phyloP scores from a whole-genome alignment of 2,329 filamentous ascomycete species.

The Diaporthe velutina region DNA sequence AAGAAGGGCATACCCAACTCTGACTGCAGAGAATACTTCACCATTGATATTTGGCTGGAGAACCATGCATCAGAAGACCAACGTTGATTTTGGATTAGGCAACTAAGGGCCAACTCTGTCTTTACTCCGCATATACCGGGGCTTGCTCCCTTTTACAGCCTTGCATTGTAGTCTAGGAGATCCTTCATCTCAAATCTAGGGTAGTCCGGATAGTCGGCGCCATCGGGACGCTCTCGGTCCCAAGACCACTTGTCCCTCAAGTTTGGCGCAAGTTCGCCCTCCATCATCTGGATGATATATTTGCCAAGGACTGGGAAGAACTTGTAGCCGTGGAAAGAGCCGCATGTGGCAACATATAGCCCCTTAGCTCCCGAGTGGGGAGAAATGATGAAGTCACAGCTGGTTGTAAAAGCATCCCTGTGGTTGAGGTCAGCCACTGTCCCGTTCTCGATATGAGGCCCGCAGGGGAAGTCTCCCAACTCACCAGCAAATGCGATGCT shows the following conservation, averaged over 20 bases:
- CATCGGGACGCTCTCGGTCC: slow-evolving; percentile 70
- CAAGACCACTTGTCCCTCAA: slow-evolving; percentile 66
- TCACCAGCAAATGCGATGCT: slow-evolving; percentile 77
- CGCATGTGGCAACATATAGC: slow-evolving; percentile 73
- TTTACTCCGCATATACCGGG: neutral
- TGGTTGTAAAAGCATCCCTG: slow-evolving; percentile 76
- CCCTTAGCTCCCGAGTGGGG: slow-evolving; percentile 64
- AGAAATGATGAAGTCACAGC: slow-evolving; percentile 73
- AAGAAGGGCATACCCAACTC: neutral
- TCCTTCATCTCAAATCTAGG: slow-evolving; percentile 70
- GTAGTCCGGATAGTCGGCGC: slow-evolving; percentile 65
- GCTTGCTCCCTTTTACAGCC: neutral
- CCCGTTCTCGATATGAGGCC: neutral
- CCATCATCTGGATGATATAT: slow-evolving; percentile 70
- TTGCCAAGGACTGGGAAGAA: slow-evolving; percentile 75
- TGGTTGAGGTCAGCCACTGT: neutral
- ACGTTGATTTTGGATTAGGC: neutral
- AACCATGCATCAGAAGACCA: no score
- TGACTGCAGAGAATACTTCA: neutral
- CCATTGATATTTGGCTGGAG: neutral
- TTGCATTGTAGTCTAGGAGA: slow-evolving; percentile 51
- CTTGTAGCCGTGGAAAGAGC: slow-evolving; percentile 77
- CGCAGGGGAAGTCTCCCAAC: slow-evolving; percentile 42
- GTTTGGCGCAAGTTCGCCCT: slow-evolving; percentile 57
- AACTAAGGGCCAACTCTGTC: no score